Base-by-base conservation (phyloP, 306 rosid genomes). In the Quercus bicolor region DNA sequence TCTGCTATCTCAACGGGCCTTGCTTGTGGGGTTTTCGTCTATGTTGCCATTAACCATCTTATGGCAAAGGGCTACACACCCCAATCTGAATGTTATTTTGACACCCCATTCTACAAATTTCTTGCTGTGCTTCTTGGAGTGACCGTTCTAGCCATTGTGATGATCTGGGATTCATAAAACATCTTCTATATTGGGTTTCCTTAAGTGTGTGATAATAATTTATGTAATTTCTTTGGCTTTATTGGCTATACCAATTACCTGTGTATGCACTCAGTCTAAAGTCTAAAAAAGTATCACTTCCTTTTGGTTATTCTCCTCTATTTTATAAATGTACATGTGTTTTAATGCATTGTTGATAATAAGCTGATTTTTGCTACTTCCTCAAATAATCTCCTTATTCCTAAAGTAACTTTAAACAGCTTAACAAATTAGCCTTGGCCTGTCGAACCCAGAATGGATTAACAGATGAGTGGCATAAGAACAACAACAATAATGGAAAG, bases 1-100 rank as follows among this genome's bases (percentile, higher is more conserved):
- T 93, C 82, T 74, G 90, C 93, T 11, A 93, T 93, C 85, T 79
- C 97, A 3, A 91, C 89, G 97, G 93, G 90, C 4, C 61, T 91
- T 23, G 98, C 98, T 65, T 89, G 93, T 75, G 97, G 98, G 9
- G 88, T 91, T 76, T 91, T 93, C 73, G 24, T 93, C 56, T 93
- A 93, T 72, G 93, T 93, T 62, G 94, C 97, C 23, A 88, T 89
- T 68, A 93, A 93, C 70, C 97, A 93, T 83, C 88, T 93, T 7
- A 89, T 89, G 0, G 85, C 94, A 81, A 87, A 91, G 75, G 94
- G 94, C 53, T 93, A 85, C 78, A 88, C 74, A 21, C 90, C 93
- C 0, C 86, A 83, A 20, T 33, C 52, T 16, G 16, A 45, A 15
- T 82, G 23, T 20, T 77, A 60, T 37, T 88, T 83, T 29, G 89